These are phyloP conservation scores for Aphanomyces euteiches DNA, from an alignment of 352 stramenopile genomes.

Conservation along the genomic window DNA sequence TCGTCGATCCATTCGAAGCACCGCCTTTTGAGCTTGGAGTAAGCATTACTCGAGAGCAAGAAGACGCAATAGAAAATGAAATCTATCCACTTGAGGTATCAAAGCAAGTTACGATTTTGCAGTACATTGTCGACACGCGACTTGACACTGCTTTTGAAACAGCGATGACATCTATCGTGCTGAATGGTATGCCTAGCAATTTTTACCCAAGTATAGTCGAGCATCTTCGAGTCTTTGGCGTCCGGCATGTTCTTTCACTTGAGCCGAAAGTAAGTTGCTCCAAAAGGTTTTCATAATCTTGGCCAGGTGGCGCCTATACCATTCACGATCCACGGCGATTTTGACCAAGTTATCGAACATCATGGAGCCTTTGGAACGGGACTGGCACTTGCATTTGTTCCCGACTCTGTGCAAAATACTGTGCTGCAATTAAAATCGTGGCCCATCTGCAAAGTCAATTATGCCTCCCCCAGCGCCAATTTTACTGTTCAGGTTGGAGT, in stretches of 20 bases:
- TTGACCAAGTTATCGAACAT: background rate
- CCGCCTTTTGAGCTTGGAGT: background rate
- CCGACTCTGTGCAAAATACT: background rate
- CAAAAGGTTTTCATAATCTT: no score
- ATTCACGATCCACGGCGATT: background rate
- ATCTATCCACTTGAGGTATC: background rate
- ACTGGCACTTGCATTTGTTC: background rate
- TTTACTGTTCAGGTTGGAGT: background rate
- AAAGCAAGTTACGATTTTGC: background rate
- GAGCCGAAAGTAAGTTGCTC: background rate
- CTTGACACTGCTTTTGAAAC: conserved; percentile 1
- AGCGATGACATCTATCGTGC: background rate
- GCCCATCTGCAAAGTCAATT: background rate
- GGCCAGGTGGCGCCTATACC: no score
- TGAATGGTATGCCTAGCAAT: conserved; percentile 6
- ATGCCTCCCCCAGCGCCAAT: background rate
- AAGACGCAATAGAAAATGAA: background rate
- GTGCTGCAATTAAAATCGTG: background rate
- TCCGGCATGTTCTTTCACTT: background rate
- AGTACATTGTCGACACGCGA: conserved; percentile 22
- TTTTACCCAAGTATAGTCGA: background rate
- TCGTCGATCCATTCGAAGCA: background rate
- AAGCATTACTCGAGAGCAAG: background rate
- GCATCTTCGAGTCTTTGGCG: background rate
- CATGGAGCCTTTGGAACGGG: background rate